Conservation (phyloP, 2,329 filamentous ascomycete species). For the Aureobasidium sp. region DNA sequence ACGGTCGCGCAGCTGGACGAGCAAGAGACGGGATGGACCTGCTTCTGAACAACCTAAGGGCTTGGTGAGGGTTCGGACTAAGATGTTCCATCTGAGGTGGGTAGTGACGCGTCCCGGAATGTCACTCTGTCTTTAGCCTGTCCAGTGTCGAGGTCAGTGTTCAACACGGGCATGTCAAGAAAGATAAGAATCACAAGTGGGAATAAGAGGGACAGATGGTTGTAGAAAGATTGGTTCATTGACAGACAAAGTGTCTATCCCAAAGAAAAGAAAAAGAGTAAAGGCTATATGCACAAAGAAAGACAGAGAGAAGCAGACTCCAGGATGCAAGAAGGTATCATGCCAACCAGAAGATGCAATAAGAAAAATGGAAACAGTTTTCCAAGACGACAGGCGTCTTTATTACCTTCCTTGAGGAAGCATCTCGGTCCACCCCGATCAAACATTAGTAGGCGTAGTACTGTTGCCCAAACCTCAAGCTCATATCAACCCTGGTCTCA, state of each 20-base stretch:
- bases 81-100: not conserved
- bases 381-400: conserved; percentile 1
- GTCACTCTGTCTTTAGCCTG: not conserved
- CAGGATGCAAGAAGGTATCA: conserved; percentile 13
- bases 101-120: not conserved
- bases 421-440: not conserved
- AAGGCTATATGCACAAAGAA: conserved; percentile 15
- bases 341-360: conserved; percentile 12
- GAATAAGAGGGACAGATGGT: not conserved
- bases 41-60: not conserved
- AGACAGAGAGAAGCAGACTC: conserved; percentile 4
- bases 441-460: conserved; percentile 13
- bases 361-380: conserved; percentile 2
- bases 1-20: not conserved
- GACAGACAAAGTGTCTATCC: not conserved
- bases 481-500: not conserved
- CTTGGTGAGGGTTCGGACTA: not conserved
- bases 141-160: not conserved
- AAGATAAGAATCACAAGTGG: not conserved
- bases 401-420: conserved; percentile 9
- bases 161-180: not conserved
- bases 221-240: not conserved
- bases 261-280: conserved; percentile 6
- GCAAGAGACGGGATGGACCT: not conserved
- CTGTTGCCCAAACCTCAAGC: conserved; percentile 8